Evolutionary conservation across 495 filamentous ascomycete genomes (phyloP), one percentile per base, ranked within the genome.

Genomic region (Penicillium cosmopolitanum): DNA sequence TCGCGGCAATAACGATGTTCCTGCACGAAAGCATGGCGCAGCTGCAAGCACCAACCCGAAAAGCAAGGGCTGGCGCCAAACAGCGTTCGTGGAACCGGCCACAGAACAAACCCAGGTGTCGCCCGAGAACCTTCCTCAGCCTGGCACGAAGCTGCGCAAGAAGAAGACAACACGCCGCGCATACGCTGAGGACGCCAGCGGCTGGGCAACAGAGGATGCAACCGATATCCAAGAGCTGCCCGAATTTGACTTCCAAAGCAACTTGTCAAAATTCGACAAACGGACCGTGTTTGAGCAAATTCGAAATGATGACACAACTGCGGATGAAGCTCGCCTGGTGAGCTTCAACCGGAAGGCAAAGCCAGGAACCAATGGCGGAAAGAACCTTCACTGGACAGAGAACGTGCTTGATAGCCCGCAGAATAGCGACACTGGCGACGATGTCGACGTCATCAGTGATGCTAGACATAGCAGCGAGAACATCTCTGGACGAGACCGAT

Each of bases 181-280:
- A 51, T 80, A 81, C 25, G 77, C 79, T 11, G 83, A 84, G 21
- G 81, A 88, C 60, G 83, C 90, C 18, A 96, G 89, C 75, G 95
- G 92, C 12, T 98, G 95, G 95, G 93, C 92, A 40, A 97, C 94
- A 0, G 95, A 96, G 70, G 93, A 97, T 73, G 92, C 92, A 23
- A 96, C 92, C 2, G 95, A 98, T 73, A 92, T 96, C n/a, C 94
- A 97, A 73, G 94, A 94, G 66, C 81, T 91, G 75, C 90, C 89
- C 2, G 94, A 98, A 59, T 98, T 97, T 61, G 93, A 98, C 74
- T 97, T 98, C 64, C 84, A 88, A 62, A 87, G 84, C 21, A 91
- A 91, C 61, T 79, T 97, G 12, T 91, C 90, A 16, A 95, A 95
- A 64, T 98, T 98, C 62, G 93, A 98, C 73, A 98, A 98, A 77